Evolutionary conservation across 495 filamentous ascomycete species (phyloP), one percentile per base, ranked within the genome.

Genomic region (Durotheca rogersii): DNA sequence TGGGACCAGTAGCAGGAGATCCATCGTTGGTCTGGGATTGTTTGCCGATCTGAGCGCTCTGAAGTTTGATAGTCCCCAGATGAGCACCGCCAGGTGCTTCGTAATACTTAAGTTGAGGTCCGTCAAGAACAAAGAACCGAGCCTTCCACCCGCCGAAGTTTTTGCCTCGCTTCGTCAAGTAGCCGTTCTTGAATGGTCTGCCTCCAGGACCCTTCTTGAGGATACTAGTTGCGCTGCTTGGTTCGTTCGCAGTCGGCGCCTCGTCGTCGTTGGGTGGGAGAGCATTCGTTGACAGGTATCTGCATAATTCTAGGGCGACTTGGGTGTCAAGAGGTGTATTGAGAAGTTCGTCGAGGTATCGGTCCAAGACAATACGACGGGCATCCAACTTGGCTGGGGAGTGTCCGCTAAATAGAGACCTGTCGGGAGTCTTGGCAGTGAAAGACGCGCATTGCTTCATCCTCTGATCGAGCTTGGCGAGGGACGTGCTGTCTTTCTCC

Each of bases 121-220:
- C 90, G 60, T 97, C 89, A 0, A 98, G 79, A 34, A 95, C 78
- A 58, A 98, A 98, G 64, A 88, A 97, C 44, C 93, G 79, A 11
- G 89, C 89, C 66, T 98, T 98, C 93, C 93, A 98, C n/a, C 93
- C 93, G 17, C 93, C 93, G 69, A 97, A 97, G 57, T 96, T 96
- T 73, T 98, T 98, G 18, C 93, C 93, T 46, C 87, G 77, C 71
- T 98, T 98, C 5, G 93, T 96, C 21, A 98, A 73, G 73, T 96
- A 97, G 11, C 93, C 93, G 62, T 85, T 90, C 61, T 91, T 92
- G 52, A 83, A 75, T 1, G 85, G 82, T 43, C 82, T 82, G 2
- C 81, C 83, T 51, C 86, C 79, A 6, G 81, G 74, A 0, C 82
- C 80, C 18, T 63, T 66, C 40, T 68, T 73, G 27, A 68, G 62